Percentiles rank a stretch among this genome's conserved stretches.
These are phyloP conservation scores for Aspergillus amoenus DNA, from an alignment of 2,329 filamentous ascomycete genomes.

Conservation along the genomic window DNA sequence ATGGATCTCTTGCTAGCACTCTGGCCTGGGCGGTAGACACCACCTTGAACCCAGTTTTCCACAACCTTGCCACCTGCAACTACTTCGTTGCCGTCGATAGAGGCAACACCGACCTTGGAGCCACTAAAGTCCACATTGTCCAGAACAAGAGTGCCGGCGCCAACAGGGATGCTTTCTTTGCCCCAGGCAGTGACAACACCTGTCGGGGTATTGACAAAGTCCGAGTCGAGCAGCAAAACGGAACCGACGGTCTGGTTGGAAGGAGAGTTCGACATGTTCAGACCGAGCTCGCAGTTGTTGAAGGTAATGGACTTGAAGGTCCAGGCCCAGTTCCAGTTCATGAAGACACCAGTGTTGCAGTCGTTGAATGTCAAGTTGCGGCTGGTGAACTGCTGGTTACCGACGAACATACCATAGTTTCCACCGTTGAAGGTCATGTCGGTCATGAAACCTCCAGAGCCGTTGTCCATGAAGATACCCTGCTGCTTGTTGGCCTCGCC, in stretches of 20 bases:
- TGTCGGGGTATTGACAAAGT: conserved; percentile 70
- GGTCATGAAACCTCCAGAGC: conserved; percentile 78
- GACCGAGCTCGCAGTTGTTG: conserved; percentile 70
- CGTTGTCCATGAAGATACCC: conserved; percentile 83
- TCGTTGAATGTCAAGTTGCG: conserved; percentile 79
- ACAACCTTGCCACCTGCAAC: conserved; percentile 70
- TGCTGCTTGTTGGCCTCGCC: conserved; percentile 66
- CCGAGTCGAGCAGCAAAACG: conserved; percentile 77
- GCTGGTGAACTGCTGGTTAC: conserved; percentile 84
- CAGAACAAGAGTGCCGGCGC: conserved; percentile 78
- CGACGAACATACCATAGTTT: conserved; percentile 73
- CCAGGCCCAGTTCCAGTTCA: conserved; percentile 94
- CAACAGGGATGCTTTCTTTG: conserved; percentile 58
- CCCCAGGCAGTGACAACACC: conserved; percentile 77
- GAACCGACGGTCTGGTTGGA: conserved; percentile 77
- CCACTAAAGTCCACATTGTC: conserved; percentile 86
- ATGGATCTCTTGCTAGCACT: conserved; percentile 27
- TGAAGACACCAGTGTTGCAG: conserved; percentile 78
- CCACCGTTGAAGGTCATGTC: conserved; percentile 84
- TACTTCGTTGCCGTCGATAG: conserved; percentile 57
- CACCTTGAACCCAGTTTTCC: conserved; percentile 75
- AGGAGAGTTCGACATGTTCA: conserved; percentile 72
- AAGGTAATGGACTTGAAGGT: conserved; percentile 74
- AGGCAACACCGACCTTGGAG: conserved; percentile 66
- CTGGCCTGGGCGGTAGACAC: conserved; percentile 57